Base-by-base conservation (phyloP, 768 basidiomycete genomes). In the Lactifluus echinatus region DNA sequence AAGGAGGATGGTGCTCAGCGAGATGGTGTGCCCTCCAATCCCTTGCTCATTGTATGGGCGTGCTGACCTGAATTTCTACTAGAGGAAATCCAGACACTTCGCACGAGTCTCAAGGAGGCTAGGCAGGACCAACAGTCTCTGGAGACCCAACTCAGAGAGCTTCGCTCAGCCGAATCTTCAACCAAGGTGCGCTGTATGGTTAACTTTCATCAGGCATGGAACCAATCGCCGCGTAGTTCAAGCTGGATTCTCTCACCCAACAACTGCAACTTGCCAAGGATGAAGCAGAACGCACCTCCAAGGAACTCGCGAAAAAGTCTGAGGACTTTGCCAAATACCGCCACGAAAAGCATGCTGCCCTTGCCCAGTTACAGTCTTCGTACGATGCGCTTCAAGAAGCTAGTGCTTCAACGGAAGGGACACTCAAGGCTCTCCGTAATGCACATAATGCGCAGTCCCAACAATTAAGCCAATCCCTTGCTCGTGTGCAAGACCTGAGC, bases 281-380 rank as follows among this genome's bases (percentile, higher is more conserved):
- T 0, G 93, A 96, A 71, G 79, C 80, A 15, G 80, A 89, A 55
- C 87, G 89, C 46, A 74, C 80, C 23, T 82, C 79, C 62, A 69
- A 74, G 17, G 89, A 93, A 64, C 79, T 93, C 50, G 72, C 75
- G 2, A 69, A 78, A 55, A 87, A 91, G 69, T 81, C 84, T 5
- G 89, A 93, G 56, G 87, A 93, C 64, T 93, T 85, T 63, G 79
- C 88, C 6, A 88, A 82, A 66, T 90, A 90, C 68, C 79, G 93
- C 50, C 85, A 88, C 36, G 74, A 79, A 26, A 91, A 91, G 71
- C 88, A 89, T 61, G 80, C 85, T 4, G 89, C 94, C 66, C 74
- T 90, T 48, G 73, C 83, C 17, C 79, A 79, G 31, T 75, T 95
- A 1, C 92, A 94, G 68, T 76, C 87, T 4, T 77, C 86, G 17